A percentile compares a stretch with the other conserved stretches of the same genome.
Conservation (phyloP, 139 green algal species). For the Volvox reticuliferus region DNA sequence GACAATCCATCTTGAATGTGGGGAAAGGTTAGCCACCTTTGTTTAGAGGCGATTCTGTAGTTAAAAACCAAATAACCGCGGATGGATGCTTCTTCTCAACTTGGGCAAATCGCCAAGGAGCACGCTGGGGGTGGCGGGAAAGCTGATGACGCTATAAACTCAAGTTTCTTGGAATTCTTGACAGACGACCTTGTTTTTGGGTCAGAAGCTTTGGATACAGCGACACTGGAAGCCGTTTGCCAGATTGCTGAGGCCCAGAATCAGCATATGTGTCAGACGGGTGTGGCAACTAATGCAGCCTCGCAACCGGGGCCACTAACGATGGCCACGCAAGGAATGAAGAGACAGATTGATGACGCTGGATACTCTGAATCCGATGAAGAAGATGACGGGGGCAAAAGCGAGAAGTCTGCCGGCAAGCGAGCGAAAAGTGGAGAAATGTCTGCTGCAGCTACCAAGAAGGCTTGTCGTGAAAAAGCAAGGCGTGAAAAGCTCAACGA, state of each 20-base stretch:
- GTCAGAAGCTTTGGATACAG: slow-evolving; percentile 15
- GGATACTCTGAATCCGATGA: slow-evolving; percentile 40
- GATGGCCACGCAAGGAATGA: background rate
- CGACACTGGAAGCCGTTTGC: slow-evolving; percentile 36
- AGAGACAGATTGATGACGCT: slow-evolving; percentile 12
- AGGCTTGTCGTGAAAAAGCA: slow-evolving; percentile 81
- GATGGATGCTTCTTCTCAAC: background rate
- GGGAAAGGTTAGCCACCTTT: no score
- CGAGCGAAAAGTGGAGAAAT: slow-evolving; percentile 27
- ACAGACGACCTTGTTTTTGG: slow-evolving; percentile 39
- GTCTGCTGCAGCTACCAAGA: slow-evolving; percentile 65
- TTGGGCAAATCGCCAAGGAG: background rate
- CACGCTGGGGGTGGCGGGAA: background rate
- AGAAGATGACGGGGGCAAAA: slow-evolving; percentile 23
- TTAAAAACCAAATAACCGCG: background rate
- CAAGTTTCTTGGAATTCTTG: slow-evolving; percentile 43
- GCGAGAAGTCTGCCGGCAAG: slow-evolving; percentile 27
- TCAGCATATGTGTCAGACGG: background rate
- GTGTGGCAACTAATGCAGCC: slow-evolving; percentile 1
- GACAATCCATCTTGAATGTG: no score
- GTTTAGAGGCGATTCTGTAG: background rate
- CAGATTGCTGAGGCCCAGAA: slow-evolving; percentile 10
- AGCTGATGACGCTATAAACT: background rate
- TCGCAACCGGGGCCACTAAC: background rate
- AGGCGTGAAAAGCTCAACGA: slow-evolving; percentile 84